Evolutionary conservation across 495 filamentous ascomycete species (phyloP).

Genomic region (Aeminium ludgeri): DNA sequence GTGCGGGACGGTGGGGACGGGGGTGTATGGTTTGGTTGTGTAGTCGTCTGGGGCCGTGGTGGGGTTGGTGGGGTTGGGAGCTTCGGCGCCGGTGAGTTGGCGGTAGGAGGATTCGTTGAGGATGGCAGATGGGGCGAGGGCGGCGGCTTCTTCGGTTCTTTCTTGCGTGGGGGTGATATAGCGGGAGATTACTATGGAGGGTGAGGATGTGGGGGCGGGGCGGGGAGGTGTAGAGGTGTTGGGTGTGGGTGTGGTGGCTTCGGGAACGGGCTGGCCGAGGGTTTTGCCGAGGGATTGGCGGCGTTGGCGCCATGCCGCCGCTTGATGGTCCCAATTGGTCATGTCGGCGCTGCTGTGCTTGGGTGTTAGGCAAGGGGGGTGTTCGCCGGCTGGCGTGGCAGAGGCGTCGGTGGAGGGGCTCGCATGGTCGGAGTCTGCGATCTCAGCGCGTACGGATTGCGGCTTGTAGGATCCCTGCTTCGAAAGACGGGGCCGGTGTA

Average conservation of each 20-base stretch:
- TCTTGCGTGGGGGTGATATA: constrained; percentile 10
- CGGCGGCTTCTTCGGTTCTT: not conserved
- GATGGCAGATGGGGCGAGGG: constrained; percentile 5
- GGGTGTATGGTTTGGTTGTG: not conserved
- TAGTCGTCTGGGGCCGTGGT: constrained; percentile 4
- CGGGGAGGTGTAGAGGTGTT: not conserved
- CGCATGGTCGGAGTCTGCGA: too few species aligned
- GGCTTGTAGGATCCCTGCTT: too few species aligned
- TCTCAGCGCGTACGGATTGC: too few species aligned
- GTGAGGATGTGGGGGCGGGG: not conserved
- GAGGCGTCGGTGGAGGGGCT: too few species aligned
- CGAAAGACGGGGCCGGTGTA: too few species aligned
- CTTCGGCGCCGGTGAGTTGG: constrained; percentile 1
- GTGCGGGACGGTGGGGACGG: not conserved
- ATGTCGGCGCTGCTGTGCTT: not conserved
- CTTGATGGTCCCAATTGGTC: constrained; percentile 10
- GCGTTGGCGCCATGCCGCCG: constrained; percentile 12
- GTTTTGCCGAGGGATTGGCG: constrained; percentile 6
- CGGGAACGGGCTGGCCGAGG: constrained; percentile 2
- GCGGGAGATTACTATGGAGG: constrained; percentile 12
- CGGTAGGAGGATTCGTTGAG: not conserved
- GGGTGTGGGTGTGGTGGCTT: not conserved
- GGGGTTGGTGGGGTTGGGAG: constrained; percentile 2
- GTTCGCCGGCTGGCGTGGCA: too few species aligned
- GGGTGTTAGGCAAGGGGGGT: not conserved